Evolutionary conservation across 768 basidiomycete species (phyloP), one percentile per base, ranked within the genome.

Genomic region (Boletus rufocinnamomeus): DNA sequence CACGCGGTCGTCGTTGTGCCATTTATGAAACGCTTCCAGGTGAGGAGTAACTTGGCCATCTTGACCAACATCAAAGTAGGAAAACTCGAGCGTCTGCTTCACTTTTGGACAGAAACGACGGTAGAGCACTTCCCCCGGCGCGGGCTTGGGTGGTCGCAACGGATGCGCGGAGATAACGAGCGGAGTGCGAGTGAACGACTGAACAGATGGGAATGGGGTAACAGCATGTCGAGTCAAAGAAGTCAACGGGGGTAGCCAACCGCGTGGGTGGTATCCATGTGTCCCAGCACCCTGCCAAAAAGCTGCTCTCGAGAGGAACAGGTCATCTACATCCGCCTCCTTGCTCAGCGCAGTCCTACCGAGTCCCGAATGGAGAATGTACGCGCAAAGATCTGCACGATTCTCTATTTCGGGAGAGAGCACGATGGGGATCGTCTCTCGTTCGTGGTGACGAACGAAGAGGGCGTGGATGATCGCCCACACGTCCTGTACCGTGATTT

Each of bases 231-330:
- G n/a, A 58, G 66, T 48, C 65, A 62, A 21, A 67, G 66, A 70
- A 66, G 79, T 58, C 63, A 37, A 58, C 66, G 73, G 57, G 66
- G 21, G 72, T 10, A 76, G 49, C 75, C 75, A 77, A 23, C 72
- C 69, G 25, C 63, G 63, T 1, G 56, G 11, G 52, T 78, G 76
- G 16, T 63, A 67, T 8, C 67, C 67, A 2, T 52, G 68, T 6
- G 75, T 76, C 14, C 80, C 82, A 1, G 80, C 81, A 6, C 76
- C 81, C 58, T 82, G 81, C 81, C 81, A 82, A 66, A 82, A 82
- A 0, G 78, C 66, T 0, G 75, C 68, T 28, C 79, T 71, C 11
- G 71, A 72, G 52, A 82, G 72, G 66, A 79, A 79, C 46, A 79
- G 57, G 17, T 72, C 67, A 13, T 68, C 63, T 14, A 64, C 53